Percentiles rank a stretch among this genome's conserved stretches.
These are phyloP conservation scores for Boletus rex-veris DNA, from an alignment of 768 basidiomycete genomes.

Conservation along the genomic window DNA sequence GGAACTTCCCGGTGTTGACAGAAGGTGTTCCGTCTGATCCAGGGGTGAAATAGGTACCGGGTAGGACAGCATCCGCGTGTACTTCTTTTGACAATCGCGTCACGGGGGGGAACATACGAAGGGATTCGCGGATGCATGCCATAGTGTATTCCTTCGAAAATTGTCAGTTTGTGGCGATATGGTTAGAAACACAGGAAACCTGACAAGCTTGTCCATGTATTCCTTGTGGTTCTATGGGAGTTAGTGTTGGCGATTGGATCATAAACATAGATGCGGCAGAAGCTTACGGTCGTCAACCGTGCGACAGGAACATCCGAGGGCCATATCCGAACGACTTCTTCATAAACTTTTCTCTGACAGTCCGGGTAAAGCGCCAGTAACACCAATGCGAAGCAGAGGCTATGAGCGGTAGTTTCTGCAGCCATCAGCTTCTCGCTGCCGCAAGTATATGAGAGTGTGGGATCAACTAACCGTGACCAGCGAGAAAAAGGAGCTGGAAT, in stretches of 20 bases:
- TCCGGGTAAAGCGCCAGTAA: slow-evolving; percentile 51
- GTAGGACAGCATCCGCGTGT: slow-evolving; percentile 33
- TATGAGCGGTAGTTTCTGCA: slow-evolving; percentile 46
- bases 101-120: slow-evolving; percentile 41
- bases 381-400: slow-evolving; percentile 40
- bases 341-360: slow-evolving; percentile 43
- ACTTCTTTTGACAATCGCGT: slow-evolving; percentile 37
- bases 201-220: slow-evolving; percentile 36
- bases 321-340: slow-evolving; percentile 41
- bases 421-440: neutral
- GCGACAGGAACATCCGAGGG: slow-evolving; percentile 33
- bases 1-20: slow-evolving; percentile 28
- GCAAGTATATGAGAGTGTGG: too few species aligned
- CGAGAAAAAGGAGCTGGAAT: slow-evolving; percentile 42
- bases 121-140: slow-evolving; percentile 44
- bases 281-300: slow-evolving; percentile 29
- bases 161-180: neutral
- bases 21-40: slow-evolving; percentile 9
- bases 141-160: slow-evolving; percentile 39
- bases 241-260: neutral
- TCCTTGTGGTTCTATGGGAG: slow-evolving; percentile 39
- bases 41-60: slow-evolving; percentile 33
- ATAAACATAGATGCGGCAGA: neutral
- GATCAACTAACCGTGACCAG: slow-evolving; percentile 41
- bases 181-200: neutral